phyloP scores from a whole-genome alignment of 768 basidiomycete genomes.

The Lentinula guzmanii region DNA sequence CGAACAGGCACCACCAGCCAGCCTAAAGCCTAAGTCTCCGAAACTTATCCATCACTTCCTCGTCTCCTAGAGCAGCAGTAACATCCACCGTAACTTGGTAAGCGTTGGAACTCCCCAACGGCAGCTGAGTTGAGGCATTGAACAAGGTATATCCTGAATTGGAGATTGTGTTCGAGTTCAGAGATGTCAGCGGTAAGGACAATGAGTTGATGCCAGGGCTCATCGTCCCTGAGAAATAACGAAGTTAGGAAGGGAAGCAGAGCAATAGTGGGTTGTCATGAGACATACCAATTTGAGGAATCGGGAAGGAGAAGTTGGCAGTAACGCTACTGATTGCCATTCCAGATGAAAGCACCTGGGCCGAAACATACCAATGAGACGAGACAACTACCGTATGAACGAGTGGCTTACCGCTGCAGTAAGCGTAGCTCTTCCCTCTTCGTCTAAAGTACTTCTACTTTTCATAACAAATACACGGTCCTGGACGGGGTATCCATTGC shows the following conservation, averaged over 20 bases:
- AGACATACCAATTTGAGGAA: not conserved
- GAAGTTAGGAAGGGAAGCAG: not conserved
- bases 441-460: not conserved
- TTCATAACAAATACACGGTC: slow-evolving; percentile 1
- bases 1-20: not conserved
- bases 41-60: not conserved
- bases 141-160: not conserved
- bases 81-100: not conserved
- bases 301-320: not conserved
- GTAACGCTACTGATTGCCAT: not conserved
- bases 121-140: not conserved
- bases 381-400: no score
- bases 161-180: not conserved
- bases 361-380: not conserved
- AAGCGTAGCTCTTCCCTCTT: not conserved
- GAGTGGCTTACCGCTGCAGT: slow-evolving; percentile 1
- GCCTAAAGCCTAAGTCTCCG: not conserved
- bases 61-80: not conserved
- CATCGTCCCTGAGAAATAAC: not conserved
- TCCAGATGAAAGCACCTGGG: not conserved
- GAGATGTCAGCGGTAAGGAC: not conserved
- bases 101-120: not conserved
- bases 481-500: not conserved
- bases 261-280: not conserved
- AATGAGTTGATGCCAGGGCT: not conserved